A percentile compares a stretch with the other conserved stretches of the same genome.
These are phyloP conservation scores for Candida peoriensis DNA, from an alignment of 805 yeast genomes.

Conservation along the genomic window DNA sequence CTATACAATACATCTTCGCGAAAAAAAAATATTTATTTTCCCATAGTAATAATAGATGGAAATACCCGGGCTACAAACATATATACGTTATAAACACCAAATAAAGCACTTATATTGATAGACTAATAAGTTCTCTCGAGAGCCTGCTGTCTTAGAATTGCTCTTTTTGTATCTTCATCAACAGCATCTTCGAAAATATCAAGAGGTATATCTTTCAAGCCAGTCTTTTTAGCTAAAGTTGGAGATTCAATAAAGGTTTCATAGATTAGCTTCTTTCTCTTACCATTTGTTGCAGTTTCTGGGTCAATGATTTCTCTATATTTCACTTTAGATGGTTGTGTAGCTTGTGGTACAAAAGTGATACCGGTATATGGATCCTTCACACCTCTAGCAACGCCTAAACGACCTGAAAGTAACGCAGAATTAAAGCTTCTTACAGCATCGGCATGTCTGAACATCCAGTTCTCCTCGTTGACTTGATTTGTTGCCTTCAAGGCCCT, in stretches of 20 bases:
- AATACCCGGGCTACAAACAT: no score
- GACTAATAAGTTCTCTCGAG: slow-evolving; percentile 13
- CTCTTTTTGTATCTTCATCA: slow-evolving; percentile 51
- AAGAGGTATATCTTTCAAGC: slow-evolving; percentile 53
- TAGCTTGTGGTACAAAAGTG: slow-evolving; percentile 60
- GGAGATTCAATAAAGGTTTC: slow-evolving; percentile 44
- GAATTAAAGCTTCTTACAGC: slow-evolving; percentile 71
- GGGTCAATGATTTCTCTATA: slow-evolving; percentile 22
- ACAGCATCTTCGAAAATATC: slow-evolving; percentile 55
- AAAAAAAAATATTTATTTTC: no score
- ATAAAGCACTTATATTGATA: no score
- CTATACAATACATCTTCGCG: no score
- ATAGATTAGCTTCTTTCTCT: slow-evolving; percentile 33
- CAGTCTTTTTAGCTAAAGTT: slow-evolving; percentile 53
- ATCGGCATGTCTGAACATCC: slow-evolving; percentile 83
- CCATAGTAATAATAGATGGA: no score
- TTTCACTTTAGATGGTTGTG: slow-evolving; percentile 57
- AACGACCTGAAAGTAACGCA: slow-evolving; percentile 52
- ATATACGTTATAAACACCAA: no score
- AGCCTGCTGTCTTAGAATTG: slow-evolving; percentile 56
- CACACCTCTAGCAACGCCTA: slow-evolving; percentile 49
- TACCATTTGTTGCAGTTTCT: slow-evolving; percentile 22
- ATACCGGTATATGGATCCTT: slow-evolving; percentile 86
- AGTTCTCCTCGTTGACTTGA: slow-evolving; percentile 56
- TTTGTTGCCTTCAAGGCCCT: slow-evolving; percentile 17